Percentiles rank a stretch among this genome's conserved stretches.
phyloP scores from a whole-genome alignment of 306 rosid species.

The Malus fusca region DNA sequence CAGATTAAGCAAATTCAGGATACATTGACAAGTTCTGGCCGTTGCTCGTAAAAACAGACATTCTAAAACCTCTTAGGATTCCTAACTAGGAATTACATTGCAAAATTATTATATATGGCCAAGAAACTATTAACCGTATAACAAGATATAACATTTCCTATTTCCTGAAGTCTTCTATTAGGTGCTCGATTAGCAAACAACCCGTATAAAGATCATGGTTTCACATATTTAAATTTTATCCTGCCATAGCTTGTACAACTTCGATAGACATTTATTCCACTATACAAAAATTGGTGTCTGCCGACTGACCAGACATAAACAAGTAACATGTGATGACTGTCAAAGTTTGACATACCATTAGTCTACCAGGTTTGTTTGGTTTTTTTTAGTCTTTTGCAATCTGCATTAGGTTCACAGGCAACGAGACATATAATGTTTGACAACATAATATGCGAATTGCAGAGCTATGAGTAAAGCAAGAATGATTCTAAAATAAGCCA shows the following conservation, averaged over 20 bases:
- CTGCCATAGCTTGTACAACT: background rate
- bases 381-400: background rate
- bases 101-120: background rate
- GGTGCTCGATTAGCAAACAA: background rate
- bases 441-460: background rate
- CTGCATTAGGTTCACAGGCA: background rate
- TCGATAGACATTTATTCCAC: background rate
- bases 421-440: background rate
- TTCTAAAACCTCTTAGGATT: background rate
- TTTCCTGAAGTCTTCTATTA: background rate
- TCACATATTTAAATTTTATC: background rate
- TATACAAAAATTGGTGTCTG: background rate
- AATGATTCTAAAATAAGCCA: background rate
- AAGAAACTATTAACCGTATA: background rate
- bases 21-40: background rate
- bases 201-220: background rate
- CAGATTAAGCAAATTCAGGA: background rate
- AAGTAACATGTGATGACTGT: background rate
- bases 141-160: background rate
- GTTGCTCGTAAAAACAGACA: no score
- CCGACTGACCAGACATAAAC: background rate
- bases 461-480: background rate
- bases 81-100: background rate
- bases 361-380: background rate
- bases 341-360: background rate